phyloP scores from a whole-genome alignment of 1,284 basidiomycete genomes.

The Ustilago shanxiensis region DNA sequence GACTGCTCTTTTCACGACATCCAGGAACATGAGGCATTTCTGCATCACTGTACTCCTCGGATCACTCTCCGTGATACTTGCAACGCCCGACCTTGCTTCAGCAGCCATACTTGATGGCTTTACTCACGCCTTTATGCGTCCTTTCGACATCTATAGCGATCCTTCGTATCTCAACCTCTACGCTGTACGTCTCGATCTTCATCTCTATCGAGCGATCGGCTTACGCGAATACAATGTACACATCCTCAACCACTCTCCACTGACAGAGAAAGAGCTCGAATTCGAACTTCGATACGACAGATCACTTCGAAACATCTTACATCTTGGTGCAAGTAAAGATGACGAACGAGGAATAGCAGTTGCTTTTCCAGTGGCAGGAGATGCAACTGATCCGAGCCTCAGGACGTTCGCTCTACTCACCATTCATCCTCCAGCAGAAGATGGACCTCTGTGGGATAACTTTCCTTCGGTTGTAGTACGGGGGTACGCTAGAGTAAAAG shows the following conservation, averaged over 20 bases:
- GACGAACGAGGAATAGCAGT: background rate
- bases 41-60: too few species aligned
- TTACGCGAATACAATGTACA: background rate
- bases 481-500: background rate
- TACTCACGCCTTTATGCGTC: background rate
- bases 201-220: background rate
- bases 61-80: too few species aligned
- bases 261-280: background rate
- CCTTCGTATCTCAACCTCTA: background rate
- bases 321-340: conserved; percentile 8
- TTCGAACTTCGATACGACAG: conserved; percentile 9
- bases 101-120: background rate
- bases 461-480: conserved; percentile 1
- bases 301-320: background rate
- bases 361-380: background rate
- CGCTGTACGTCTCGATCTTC: background rate
- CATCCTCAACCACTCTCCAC: background rate
- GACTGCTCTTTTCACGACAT: too few species aligned
- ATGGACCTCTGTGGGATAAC: background rate
- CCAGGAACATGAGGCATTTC: too few species aligned
- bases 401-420: conserved; percentile 10
- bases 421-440: background rate
- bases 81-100: background rate
- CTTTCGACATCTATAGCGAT: conserved; percentile 1
- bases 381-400: background rate